Conservation (phyloP, 1,139 yeast genomes). For the Magnusiomyces starmeri region DNA sequence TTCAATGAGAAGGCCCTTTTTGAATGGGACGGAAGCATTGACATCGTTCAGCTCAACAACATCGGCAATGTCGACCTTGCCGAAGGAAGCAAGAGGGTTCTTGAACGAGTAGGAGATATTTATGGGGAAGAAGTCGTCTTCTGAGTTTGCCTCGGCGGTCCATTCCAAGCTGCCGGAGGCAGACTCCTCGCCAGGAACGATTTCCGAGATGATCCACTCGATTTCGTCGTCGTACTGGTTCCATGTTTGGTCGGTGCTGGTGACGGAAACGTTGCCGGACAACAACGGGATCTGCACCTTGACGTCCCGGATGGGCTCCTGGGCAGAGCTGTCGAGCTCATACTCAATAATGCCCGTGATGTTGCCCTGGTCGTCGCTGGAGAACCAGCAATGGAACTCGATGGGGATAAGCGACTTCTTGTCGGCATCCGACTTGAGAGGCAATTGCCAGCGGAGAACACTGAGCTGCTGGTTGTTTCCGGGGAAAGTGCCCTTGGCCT, state of each 20-base stretch:
- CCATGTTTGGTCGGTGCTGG: conserved; percentile 32
- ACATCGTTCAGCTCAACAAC: conserved; percentile 37
- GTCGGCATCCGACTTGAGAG: conserved; percentile 38
- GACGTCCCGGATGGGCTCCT: conserved; percentile 48
- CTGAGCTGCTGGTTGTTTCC: conserved; percentile 84
- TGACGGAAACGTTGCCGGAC: conserved; percentile 51
- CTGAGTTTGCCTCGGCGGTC: conserved; percentile 63
- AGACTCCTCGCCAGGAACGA: conserved; percentile 33
- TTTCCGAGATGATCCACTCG: conserved; percentile 37
- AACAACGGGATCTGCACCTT: conserved; percentile 57
- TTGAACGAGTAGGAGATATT: conserved; percentile 46
- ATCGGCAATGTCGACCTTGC: conserved; percentile 42
- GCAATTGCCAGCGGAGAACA: conserved; percentile 71
- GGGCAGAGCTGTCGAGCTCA: conserved; percentile 51
- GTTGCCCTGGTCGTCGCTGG: conserved; percentile 46
- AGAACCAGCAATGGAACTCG: conserved; percentile 79
- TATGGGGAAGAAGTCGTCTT: conserved; percentile 87
- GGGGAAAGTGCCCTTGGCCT: conserved; percentile 75
- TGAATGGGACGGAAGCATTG: conserved; percentile 58
- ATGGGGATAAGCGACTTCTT: conserved; percentile 64
- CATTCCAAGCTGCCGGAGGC: conserved; percentile 77
- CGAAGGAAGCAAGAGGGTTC: conserved; percentile 31
- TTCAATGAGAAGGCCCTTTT: conserved; percentile 52
- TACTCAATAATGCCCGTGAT: conserved; percentile 83
- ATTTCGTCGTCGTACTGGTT: conserved; percentile 37